Evolutionary conservation across 2,329 filamentous ascomycete species (phyloP), one percentile per base, ranked within the genome.

Genomic region (Monosporascus sp.): DNA sequence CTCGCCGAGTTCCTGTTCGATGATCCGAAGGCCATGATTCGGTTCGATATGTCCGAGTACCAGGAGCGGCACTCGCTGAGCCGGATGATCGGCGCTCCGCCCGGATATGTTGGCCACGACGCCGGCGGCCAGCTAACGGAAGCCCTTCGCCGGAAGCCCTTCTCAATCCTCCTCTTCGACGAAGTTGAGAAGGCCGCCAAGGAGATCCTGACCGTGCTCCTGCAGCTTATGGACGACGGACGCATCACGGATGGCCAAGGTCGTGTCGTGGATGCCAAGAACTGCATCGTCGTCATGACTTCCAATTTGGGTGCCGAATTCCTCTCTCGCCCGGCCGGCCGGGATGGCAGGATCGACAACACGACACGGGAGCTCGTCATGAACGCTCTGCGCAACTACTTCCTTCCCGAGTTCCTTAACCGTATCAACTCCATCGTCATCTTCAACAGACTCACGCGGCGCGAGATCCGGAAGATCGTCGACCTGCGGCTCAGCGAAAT

Each of bases 1-100:
- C 80, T 99, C 55, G 94, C 94, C 48, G 94, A 99, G 71, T 99
- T 99, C 77, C 79, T 99, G 27, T 99, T 99, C 75, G 94, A 99
- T 68, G 94, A 99, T 63, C 76, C 93, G 25, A 97, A 97, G 77
- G 79, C 93, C 36, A 97, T 99, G 94, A 96, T 99, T 64, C 88
- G 94, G 39, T 96, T 99, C 75, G 94, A 99, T 70, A 99, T 99
- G 94, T 97, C 93, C 5, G 94, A 99, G 73, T 99, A 99, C 72
- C 95, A 99, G 72, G 94, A 99, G 73, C 87, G 93, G 5, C 94
- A 99, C 70, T 88, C 93, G 1, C 82, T 99, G 15, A 96, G 90
- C 69, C 86, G 94, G 56, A 97, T 99, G 90, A 99, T 99, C 63
- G 94, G 94, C 69, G 92, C 94, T 20, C 94, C 94, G 20, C 94